Conservation (phyloP, 2,329 filamentous ascomycete species). For the Clarireedia hainanense region DNA sequence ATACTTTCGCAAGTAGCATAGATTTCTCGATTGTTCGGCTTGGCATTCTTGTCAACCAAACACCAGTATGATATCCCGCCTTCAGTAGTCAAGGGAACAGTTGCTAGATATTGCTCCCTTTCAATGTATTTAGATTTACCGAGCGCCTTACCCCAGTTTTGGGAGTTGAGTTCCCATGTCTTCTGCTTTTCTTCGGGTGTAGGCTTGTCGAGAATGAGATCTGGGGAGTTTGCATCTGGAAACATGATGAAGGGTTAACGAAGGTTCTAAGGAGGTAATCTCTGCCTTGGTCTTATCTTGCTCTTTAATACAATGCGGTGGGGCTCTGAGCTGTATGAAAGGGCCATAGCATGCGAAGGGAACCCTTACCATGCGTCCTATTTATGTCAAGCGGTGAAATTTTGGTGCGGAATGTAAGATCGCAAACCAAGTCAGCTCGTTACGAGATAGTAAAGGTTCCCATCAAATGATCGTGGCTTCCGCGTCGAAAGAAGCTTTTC, state of each 20-base stretch:
- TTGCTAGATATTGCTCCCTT: conserved; percentile 50
- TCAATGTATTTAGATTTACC: conserved; percentile 47
- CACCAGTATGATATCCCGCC: conserved; percentile 55
- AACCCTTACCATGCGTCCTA: background rate
- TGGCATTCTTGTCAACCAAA: conserved; percentile 40
- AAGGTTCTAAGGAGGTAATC: conserved; percentile 2
- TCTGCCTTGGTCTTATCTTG: conserved; percentile 1
- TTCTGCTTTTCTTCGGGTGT: conserved; percentile 45
- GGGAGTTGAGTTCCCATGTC: conserved; percentile 49
- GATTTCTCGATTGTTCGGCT: conserved; percentile 41
- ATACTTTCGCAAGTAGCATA: conserved; percentile 58
- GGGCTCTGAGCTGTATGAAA: background rate
- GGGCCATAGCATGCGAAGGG: background rate
- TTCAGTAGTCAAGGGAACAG: conserved; percentile 48
- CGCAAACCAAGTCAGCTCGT: background rate
- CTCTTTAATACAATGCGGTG: background rate
- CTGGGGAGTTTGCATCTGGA: conserved; percentile 23
- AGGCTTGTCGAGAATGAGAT: conserved; percentile 45
- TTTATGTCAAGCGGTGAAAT: background rate
- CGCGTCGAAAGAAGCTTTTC: background rate
- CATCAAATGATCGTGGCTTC: conserved; percentile 2
- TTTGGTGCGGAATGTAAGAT: background rate
- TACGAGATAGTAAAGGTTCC: background rate
- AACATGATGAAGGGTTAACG: conserved; percentile 10
- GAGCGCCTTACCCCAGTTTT: conserved; percentile 52